A percentile compares a stretch with the other conserved stretches of the same genome.
Evolutionary conservation across 768 basidiomycete genomes (phyloP).

Genomic region (Heimioporus sp.): DNA sequence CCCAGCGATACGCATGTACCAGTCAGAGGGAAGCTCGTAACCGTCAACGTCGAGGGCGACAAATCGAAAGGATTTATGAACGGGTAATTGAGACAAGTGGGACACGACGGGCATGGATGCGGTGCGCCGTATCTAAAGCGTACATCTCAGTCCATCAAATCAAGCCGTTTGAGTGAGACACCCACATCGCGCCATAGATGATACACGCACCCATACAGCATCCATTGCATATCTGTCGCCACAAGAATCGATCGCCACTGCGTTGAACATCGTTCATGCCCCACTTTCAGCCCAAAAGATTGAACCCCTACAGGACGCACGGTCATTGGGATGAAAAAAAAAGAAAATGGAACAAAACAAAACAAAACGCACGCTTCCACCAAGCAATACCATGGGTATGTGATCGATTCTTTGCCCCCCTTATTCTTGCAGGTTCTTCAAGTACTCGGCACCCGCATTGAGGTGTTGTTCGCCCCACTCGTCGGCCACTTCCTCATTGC

Average conservation of each 20-base stretch:
- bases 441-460: slow-evolving; percentile 59
- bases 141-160: no score
- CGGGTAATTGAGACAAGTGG: slow-evolving; percentile 56
- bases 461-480: slow-evolving; percentile 60
- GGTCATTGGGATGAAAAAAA: not conserved
- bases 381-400: slow-evolving; percentile 81
- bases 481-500: slow-evolving; percentile 59
- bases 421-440: slow-evolving; percentile 49
- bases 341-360: not conserved
- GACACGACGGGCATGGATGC: slow-evolving; percentile 74
- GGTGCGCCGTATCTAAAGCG: slow-evolving; percentile 69
- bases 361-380: slow-evolving; percentile 63
- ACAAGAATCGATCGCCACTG: slow-evolving; percentile 74
- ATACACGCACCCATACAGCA: slow-evolving; percentile 56
- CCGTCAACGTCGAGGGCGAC: slow-evolving; percentile 82
- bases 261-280: slow-evolving; percentile 68
- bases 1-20: slow-evolving; percentile 82
- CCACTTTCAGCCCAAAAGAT: slow-evolving; percentile 70
- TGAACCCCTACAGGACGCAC: slow-evolving; percentile 53
- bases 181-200: slow-evolving; percentile 85
- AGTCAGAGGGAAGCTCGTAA: slow-evolving; percentile 73
- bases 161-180: not conserved
- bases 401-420: slow-evolving; percentile 63
- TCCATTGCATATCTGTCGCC: slow-evolving; percentile 75
- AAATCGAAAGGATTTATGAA: slow-evolving; percentile 57